phyloP scores from a whole-genome alignment of 257 asterid genomes.

The Solanum sparsipilum region DNA sequence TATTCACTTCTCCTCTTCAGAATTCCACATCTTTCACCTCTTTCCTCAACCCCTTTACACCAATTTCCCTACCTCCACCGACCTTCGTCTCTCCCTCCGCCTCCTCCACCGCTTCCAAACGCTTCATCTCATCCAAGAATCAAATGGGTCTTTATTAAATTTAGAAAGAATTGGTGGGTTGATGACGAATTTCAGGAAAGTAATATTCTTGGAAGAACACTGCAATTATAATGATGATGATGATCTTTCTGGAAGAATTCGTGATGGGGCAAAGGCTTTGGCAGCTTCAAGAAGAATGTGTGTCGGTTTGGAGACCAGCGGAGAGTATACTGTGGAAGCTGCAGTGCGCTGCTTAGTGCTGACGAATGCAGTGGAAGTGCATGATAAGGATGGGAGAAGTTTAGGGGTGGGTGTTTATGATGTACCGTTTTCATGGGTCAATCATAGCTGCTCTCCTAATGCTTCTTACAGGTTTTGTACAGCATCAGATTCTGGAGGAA shows the following conservation, averaged over 20 bases:
- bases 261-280: slow-evolving; percentile 35
- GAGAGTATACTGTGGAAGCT: slow-evolving; percentile 22
- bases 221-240: neutral
- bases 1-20: slow-evolving; percentile 49
- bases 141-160: neutral
- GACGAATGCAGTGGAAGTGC: slow-evolving; percentile 72
- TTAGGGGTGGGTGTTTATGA: slow-evolving; percentile 69
- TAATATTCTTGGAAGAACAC: neutral
- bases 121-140: neutral
- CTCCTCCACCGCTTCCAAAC: slow-evolving; percentile 25
- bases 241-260: slow-evolving; percentile 25
- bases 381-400: slow-evolving; percentile 28
- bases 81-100: slow-evolving; percentile 73
- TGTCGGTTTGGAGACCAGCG: neutral
- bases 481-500: neutral
- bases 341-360: slow-evolving; percentile 56
- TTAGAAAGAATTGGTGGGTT: slow-evolving; percentile 44
- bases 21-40: slow-evolving; percentile 25
- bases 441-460: slow-evolving; percentile 85
- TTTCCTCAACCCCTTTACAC: slow-evolving; percentile 20
- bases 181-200: slow-evolving; percentile 48
- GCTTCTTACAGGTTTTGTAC: slow-evolving; percentile 43
- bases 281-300: slow-evolving; percentile 23
- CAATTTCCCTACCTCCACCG: slow-evolving; percentile 32
- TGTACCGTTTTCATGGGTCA: slow-evolving; percentile 60